Conservation (phyloP, 2,329 filamentous ascomycete species). For the Penicillium sp. region DNA sequence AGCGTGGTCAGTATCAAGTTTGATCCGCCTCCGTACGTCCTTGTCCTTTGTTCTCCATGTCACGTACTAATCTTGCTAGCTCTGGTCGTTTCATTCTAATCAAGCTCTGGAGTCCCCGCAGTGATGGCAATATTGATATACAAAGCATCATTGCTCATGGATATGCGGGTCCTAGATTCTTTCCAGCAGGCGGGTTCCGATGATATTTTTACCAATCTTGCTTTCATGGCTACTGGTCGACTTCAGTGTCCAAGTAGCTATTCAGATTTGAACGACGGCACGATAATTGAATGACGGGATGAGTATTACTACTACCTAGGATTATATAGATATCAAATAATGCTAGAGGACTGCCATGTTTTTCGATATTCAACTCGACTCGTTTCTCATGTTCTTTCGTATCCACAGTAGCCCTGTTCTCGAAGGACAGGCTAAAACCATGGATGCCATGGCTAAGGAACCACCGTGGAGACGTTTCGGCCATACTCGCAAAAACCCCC, state of each 20-base stretch:
- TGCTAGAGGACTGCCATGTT: neutral
- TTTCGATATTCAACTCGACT: too few species aligned
- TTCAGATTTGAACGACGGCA: neutral
- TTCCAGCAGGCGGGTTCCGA: slow-evolving; percentile 66
- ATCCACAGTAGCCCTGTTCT: too few species aligned
- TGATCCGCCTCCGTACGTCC: slow-evolving; percentile 43
- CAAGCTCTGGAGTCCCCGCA: slow-evolving; percentile 82
- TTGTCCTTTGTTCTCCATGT: neutral
- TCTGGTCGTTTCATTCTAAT: slow-evolving; percentile 81
- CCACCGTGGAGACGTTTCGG: too few species aligned
- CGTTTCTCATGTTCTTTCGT: too few species aligned
- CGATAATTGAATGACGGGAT: neutral
- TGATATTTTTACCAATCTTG: slow-evolving; percentile 30
- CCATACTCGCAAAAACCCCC: too few species aligned
- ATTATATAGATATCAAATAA: neutral
- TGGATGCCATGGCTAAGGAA: too few species aligned
- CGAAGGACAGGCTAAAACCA: too few species aligned
- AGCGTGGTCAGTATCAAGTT: slow-evolving; percentile 86
- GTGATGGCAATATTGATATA: slow-evolving; percentile 80
- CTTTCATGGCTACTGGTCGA: neutral
- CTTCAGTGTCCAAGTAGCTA: neutral
- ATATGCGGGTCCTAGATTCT: slow-evolving; percentile 81
- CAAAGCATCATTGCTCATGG: slow-evolving; percentile 81
- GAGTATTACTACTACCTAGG: neutral
- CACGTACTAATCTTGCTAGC: slow-evolving; percentile 32